Conservation (phyloP, 345 rosid species). For the Sisymbrium irio region DNA sequence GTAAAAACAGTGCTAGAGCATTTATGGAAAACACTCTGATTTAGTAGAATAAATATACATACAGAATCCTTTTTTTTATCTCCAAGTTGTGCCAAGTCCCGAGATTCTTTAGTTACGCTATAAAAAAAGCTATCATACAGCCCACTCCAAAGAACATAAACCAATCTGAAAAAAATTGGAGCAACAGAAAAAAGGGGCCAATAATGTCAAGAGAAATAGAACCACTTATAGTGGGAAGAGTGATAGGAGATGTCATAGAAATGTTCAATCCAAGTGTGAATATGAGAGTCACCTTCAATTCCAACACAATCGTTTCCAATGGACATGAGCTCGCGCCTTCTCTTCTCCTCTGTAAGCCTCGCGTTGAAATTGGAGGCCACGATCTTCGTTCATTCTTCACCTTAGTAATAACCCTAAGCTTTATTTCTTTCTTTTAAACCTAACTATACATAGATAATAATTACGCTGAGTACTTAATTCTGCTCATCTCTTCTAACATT, state of each 20-base stretch:
- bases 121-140: slow-evolving; percentile 20
- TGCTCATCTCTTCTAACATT: background rate
- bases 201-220: slow-evolving; percentile 52
- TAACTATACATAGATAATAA: background rate
- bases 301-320: slow-evolving; percentile 65
- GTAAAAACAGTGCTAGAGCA: background rate
- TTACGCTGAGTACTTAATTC: background rate
- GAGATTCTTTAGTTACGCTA: slow-evolving; percentile 21
- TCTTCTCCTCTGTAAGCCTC: slow-evolving; percentile 49
- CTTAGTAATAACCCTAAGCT: slow-evolving; percentile 42
- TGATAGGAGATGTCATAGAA: slow-evolving; percentile 81
- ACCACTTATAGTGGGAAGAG: slow-evolving; percentile 58
- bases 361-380: slow-evolving; percentile 71
- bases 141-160: slow-evolving; percentile 12
- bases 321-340: slow-evolving; percentile 73
- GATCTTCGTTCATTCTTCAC: slow-evolving; percentile 79
- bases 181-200: background rate
- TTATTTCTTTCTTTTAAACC: background rate
- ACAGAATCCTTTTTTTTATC: background rate
- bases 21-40: background rate
- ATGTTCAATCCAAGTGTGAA: slow-evolving; percentile 56
- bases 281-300: slow-evolving; percentile 56
- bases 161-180: background rate
- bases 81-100: background rate
- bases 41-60: background rate